A percentile compares a stretch with the other conserved stretches of the same genome.
Evolutionary conservation across 148 eudicot genomes (phyloP).

Genomic region (Nepenthes mirabilis): DNA sequence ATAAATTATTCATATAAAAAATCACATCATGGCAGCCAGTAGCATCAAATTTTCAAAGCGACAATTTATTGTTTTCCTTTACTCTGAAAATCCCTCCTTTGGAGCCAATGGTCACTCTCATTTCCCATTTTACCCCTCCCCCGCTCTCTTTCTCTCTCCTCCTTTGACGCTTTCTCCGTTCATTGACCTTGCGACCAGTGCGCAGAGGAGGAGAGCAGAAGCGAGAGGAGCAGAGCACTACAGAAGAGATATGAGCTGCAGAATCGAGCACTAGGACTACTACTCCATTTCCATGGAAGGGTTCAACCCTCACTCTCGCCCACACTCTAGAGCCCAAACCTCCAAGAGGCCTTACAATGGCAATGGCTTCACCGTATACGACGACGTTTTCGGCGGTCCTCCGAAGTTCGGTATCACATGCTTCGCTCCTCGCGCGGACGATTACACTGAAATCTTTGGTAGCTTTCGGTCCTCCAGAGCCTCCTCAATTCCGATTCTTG

Average conservation of each 20-base stretch:
- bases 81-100: no score
- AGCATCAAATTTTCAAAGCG: no score
- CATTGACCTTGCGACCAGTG: constrained; percentile 4
- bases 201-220: constrained; percentile 3
- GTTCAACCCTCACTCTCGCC: constrained; percentile 19
- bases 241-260: not conserved
- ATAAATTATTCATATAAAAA: no score
- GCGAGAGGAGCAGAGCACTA: constrained; percentile 1
- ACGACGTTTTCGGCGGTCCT: constrained; percentile 73
- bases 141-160: constrained; percentile 3
- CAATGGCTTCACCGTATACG: constrained; percentile 42
- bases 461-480: constrained; percentile 37
- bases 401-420: constrained; percentile 38
- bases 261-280: constrained; percentile 7
- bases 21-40: no score
- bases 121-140: constrained; percentile 14
- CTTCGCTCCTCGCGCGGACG: constrained; percentile 69
- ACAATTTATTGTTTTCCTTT: no score
- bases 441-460: constrained; percentile 78
- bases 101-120: no score
- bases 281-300: constrained; percentile 23
- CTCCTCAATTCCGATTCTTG: constrained; percentile 73
- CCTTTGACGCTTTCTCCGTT: constrained; percentile 2
- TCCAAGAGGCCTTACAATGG: constrained; percentile 22
- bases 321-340: constrained; percentile 19